Base-by-base conservation (phyloP, 768 basidiomycete species). In the Asterophora parasitica region DNA sequence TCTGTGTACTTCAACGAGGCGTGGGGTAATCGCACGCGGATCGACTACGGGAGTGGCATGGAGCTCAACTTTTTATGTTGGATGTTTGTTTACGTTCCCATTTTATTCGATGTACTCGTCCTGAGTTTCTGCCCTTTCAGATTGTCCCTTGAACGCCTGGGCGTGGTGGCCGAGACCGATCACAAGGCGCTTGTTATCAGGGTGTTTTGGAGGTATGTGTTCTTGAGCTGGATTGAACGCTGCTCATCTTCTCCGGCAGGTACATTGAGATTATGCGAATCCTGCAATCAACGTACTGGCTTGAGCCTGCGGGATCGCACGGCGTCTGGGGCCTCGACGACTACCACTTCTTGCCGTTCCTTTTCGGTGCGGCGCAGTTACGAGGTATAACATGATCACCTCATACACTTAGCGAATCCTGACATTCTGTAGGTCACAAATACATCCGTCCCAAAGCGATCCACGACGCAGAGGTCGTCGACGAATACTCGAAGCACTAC, bases 41-140 rank as follows among this genome's bases (percentile, higher is more conserved):
- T 99, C 45, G 96, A 99, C 66, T 99, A 99, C 66, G 96, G 96
- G n/a, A 96, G 93, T 58, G 96, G 96, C 11, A 98, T 98, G 95
- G 96, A 99, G 61, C 75, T 98, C 36, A 95, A 97, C 66, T 99
- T 97, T 60, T 50, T 98, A 2, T 97, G 94, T 59, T 97, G 93
- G 93, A 61, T 98, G 94, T 96, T 62, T 55, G 91, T 71, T 2
- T 16, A 27, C 11, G 13, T 46, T 0, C 8, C 7, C 4, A 13
- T 45, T 43, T 12, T 44, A 17, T 28, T 41, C 2, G 23, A 23
- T 23, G 23, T 6, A 6, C 23, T 23, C 23, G 23, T 6, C 3
- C 23, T 23, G 23, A 23, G 23, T 12, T 51, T 16, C 39, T 34
- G 28, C 4, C 34, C 11, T 15, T 50, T 20, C 58, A 97, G 95